Evolutionary conservation across 257 asterid species (phyloP), one percentile per base, ranked within the genome.

Genomic region (Salvia hispanica): DNA sequence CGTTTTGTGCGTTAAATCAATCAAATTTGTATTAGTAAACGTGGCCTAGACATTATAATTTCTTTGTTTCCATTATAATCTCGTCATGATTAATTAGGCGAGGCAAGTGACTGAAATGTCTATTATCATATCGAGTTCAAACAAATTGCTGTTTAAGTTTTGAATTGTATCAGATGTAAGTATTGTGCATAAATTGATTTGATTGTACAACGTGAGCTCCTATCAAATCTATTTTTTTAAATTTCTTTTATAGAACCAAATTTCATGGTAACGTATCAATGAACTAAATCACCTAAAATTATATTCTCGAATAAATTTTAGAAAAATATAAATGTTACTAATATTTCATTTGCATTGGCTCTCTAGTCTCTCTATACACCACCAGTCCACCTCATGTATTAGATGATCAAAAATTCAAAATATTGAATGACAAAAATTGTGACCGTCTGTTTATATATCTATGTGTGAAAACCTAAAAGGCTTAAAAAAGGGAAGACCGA

Each of bases 21-120:
- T 12, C 16, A 53, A 39, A 39, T 6, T 6, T 6, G 7, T 39
- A 39, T 1, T 7, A 6, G 9, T 64, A 64, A 45, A 72, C 61
- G 57, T 52, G 69, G 31, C 28, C 4, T 9, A 55, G 63, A 52
- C 69, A 70, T 5, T 42, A 71, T 71, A 53, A 71, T 71, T 61
- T 28, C 6, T 44, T 14, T 61, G 53, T n/a, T 57, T 55, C 70
- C 64, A 44, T 16, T 60, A 52, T 52, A 40, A 13, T 5, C 7
- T 9, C 2, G 12, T 25, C 44, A 58, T 48, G 34, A 58, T 51
- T 14, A 59, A 7, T 28, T 4, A 55, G 45, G 64, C 9, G 28
- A 16, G 28, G 47, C 3, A 60, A 25, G 50, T 33, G 51, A 8
- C 34, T 16, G 10, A 60, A 58, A 3, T 60, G 51, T 5, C 5